A percentile compares a stretch with the other conserved stretches of the same genome.
These are phyloP conservation scores for Coelastrella sp. DNA, from an alignment of 139 green algal species.

Conservation along the genomic window DNA sequence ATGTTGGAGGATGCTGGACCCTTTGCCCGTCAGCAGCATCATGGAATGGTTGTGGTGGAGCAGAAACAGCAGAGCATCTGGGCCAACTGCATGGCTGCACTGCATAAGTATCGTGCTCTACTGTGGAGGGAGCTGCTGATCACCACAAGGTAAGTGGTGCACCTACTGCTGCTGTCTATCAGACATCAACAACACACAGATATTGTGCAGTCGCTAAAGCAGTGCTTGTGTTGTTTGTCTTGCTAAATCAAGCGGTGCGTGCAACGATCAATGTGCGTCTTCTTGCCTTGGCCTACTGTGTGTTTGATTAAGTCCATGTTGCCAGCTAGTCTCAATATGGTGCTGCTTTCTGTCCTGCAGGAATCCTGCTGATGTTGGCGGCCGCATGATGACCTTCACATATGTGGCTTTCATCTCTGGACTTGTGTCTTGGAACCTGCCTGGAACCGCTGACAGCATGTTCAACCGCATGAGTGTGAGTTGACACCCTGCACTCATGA, in stretches of 20 bases:
- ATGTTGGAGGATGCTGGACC: background rate
- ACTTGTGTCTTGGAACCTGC: constrained; percentile 53
- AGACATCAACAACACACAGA: too few relatives aligned
- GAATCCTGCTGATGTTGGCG: constrained; percentile 64
- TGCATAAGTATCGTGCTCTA: constrained; percentile 47
- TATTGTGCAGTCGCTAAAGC: too few relatives aligned
- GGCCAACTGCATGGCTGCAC: background rate
- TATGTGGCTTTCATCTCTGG: constrained; percentile 60
- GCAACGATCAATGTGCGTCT: too few relatives aligned
- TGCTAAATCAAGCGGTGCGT: too few relatives aligned
- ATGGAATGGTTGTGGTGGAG: background rate
- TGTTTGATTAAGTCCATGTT: too few relatives aligned
- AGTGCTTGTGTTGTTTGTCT: too few relatives aligned
- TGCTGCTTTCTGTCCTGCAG: constrained; percentile 30
- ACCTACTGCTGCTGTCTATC: too few relatives aligned
- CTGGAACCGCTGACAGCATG: constrained; percentile 24
- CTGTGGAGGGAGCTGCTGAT: constrained; percentile 48
- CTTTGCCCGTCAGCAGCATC: background rate
- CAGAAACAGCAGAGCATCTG: background rate
- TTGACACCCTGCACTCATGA: too few relatives aligned
- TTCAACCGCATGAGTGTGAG: constrained; percentile 50
- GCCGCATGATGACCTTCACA: constrained; percentile 58
- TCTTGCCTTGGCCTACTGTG: too few relatives aligned
- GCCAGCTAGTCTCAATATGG: background rate
- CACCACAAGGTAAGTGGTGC: constrained; percentile 41